These are phyloP conservation scores for Rhizopogon sp. DNA, from an alignment of 768 basidiomycete genomes.

Conservation along the genomic window DNA sequence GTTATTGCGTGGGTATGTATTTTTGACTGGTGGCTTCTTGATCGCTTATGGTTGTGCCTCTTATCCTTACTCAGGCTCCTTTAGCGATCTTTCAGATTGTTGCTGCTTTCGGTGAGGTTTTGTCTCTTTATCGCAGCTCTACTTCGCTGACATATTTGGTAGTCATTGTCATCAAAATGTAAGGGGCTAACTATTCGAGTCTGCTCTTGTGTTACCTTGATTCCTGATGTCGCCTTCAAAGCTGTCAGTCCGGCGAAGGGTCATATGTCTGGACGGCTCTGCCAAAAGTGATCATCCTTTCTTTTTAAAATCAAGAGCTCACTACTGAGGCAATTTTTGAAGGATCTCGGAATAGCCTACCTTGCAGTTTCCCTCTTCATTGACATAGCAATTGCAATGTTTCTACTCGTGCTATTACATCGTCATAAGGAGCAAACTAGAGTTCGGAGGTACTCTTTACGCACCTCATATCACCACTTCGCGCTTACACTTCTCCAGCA, in stretches of 20 bases:
- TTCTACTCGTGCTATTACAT: neutral
- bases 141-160: neutral
- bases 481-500: neutral
- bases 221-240: neutral
- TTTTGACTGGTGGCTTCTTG: neutral
- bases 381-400: neutral
- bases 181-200: neutral
- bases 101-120: neutral
- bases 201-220: neutral
- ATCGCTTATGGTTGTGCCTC: neutral
- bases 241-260: neutral
- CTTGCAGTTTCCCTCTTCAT: neutral
- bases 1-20: neutral
- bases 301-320: neutral
- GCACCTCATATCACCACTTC: neutral
- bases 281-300: neutral
- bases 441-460: neutral
- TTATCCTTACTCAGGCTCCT: neutral
- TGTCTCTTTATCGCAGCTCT: neutral
- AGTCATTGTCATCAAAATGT: neutral
- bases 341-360: neutral
- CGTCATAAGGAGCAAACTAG: neutral
- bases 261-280: neutral
- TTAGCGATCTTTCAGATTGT: neutral
- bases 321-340: neutral